Conservation (phyloP, 768 basidiomycete species). For the Leccinellum luteum region DNA sequence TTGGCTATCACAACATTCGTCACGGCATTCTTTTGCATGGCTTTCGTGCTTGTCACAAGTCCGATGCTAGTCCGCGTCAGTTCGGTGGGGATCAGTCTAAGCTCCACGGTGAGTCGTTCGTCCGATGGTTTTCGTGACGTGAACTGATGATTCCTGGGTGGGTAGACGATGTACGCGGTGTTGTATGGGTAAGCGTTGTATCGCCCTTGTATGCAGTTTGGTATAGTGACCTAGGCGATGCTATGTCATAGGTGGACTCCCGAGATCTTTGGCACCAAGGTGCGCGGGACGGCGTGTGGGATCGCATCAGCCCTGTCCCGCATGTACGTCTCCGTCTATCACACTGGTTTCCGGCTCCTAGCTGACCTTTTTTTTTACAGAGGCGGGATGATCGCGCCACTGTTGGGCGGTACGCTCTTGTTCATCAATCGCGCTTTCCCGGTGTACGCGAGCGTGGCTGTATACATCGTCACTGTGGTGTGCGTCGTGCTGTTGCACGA, state of each 20-base stretch:
- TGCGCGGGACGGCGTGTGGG: conserved; percentile 86
- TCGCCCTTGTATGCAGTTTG: neutral
- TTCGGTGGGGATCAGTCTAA: conserved; percentile 75
- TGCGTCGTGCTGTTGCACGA: conserved; percentile 63
- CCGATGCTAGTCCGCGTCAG: conserved; percentile 61
- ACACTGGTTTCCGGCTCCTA: neutral
- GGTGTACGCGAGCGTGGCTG: conserved; percentile 68
- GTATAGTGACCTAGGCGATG: neutral
- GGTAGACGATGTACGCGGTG: conserved; percentile 83
- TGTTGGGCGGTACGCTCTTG: conserved; percentile 72
- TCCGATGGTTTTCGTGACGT: neutral
- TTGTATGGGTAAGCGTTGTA: conserved; percentile 52
- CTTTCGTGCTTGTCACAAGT: conserved; percentile 60
- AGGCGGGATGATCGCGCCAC: conserved; percentile 86
- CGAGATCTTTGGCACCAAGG: conserved; percentile 81
- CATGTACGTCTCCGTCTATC: conserved; percentile 49
- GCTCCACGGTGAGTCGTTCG: conserved; percentile 47
- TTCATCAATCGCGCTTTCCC: conserved; percentile 67
- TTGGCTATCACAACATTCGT: conserved; percentile 72
- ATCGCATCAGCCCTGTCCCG: conserved; percentile 84
- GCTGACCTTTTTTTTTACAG: conserved; percentile 35
- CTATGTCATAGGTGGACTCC: conserved; percentile 61
- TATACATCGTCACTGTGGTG: conserved; percentile 60
- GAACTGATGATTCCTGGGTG: neutral
- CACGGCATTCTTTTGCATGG: conserved; percentile 70